Evolutionary conservation across 2,329 filamentous ascomycete species (phyloP).

Genomic region (Xylariaceae sp.): DNA sequence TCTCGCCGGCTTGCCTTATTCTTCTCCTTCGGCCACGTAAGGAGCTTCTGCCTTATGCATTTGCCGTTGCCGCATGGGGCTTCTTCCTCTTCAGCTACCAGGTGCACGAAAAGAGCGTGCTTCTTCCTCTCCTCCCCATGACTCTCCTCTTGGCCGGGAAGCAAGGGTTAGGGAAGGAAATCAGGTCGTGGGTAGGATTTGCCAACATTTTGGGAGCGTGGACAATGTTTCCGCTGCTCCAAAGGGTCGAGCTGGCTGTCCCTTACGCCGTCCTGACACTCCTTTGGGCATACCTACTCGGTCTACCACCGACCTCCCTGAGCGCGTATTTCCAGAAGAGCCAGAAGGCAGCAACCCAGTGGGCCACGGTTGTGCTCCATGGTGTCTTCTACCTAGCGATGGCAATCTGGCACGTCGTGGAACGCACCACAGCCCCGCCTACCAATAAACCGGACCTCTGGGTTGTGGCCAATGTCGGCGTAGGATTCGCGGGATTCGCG

Average conservation of each 20-base stretch:
- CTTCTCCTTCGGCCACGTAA: constrained; percentile 75
- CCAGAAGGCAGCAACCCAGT: constrained; percentile 41
- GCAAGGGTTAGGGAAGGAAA: constrained; percentile 69
- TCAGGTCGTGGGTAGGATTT: constrained; percentile 89
- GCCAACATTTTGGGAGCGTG: constrained; percentile 84
- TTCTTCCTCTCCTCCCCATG: constrained; percentile 90
- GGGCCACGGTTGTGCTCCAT: constrained; percentile 65
- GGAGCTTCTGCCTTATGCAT: constrained; percentile 69
- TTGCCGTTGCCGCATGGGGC: constrained; percentile 84
- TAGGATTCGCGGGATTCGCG: constrained; percentile 80
- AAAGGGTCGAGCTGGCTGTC: constrained; percentile 74
- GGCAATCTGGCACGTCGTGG: constrained; percentile 73
- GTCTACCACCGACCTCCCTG: constrained; percentile 72
- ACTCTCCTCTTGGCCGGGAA: constrained; percentile 76
- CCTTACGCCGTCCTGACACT: constrained; percentile 82
- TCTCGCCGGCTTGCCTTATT: constrained; percentile 71
- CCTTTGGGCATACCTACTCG: constrained; percentile 87
- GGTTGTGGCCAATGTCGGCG: constrained; percentile 83
- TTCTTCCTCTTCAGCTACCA: constrained; percentile 98
- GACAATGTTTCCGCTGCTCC: constrained; percentile 90
- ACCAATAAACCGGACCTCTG: constrained; percentile 82
- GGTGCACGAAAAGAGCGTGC: constrained; percentile 95
- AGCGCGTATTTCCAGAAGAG: constrained; percentile 59
- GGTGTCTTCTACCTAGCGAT: constrained; percentile 70
- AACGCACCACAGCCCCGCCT: constrained; percentile 64